These are phyloP conservation scores for Phytophthora cactorum DNA, from an alignment of 352 stramenopile species.

Conservation along the genomic window DNA sequence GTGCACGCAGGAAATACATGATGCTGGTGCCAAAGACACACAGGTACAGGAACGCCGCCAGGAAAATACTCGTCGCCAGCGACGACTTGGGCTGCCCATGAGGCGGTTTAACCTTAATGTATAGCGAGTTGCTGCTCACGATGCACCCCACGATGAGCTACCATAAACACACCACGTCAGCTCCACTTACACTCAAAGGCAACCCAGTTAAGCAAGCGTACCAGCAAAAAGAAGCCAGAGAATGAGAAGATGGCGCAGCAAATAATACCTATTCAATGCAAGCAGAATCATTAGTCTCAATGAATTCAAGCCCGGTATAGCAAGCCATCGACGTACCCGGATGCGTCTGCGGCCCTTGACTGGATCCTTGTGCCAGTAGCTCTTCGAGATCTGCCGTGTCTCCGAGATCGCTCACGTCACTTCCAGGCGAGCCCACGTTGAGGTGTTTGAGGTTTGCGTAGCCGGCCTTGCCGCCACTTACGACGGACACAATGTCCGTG, in stretches of 20 bases:
- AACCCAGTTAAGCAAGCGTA: slow-evolving; percentile 23
- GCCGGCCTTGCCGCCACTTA: slow-evolving; percentile 72
- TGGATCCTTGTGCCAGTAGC: slow-evolving; percentile 75
- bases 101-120: slow-evolving; percentile 83
- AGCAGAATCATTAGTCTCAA: not conserved
- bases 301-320: not conserved
- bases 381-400: slow-evolving; percentile 84
- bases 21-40: slow-evolving; percentile 87
- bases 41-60: slow-evolving; percentile 85
- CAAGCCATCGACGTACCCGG: slow-evolving; percentile 40
- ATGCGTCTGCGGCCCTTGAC: slow-evolving; percentile 74
- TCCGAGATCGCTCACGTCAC: slow-evolving; percentile 80
- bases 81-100: slow-evolving; percentile 86
- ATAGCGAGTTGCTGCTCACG: slow-evolving; percentile 87
- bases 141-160: slow-evolving; percentile 87
- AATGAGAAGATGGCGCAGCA: slow-evolving; percentile 84
- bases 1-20: slow-evolving; percentile 84
- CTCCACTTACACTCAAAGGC: not conserved
- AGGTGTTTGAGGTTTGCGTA: slow-evolving; percentile 88
- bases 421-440: slow-evolving; percentile 77
- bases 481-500: slow-evolving; percentile 67
- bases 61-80: slow-evolving; percentile 86
- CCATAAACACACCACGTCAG: slow-evolving; percentile 12
- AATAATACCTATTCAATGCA: slow-evolving; percentile 54
- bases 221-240: slow-evolving; percentile 72